Conservation (phyloP, 2,329 filamentous ascomycete genomes). For the Coniochaeta hoffmannii region DNA sequence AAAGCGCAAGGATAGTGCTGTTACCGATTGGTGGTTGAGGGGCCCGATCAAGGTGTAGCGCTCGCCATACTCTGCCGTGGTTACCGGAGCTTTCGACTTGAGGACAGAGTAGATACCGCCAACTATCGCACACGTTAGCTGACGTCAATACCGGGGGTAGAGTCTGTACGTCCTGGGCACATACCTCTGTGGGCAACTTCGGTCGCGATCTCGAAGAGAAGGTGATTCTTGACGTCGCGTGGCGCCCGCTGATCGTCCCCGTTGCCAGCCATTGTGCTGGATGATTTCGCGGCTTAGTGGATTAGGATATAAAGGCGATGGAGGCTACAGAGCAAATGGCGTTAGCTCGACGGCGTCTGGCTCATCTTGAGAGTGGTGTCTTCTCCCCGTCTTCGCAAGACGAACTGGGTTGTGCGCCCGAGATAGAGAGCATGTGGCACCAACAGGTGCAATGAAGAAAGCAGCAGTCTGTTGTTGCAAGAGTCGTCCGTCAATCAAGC, state of each 20-base stretch:
- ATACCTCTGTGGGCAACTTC: slow-evolving; percentile 94
- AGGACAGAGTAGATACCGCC: slow-evolving; percentile 98
- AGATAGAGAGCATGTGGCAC: neutral
- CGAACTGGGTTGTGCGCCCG: neutral
- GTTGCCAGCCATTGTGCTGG: slow-evolving; percentile 35
- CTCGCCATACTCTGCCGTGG: slow-evolving; percentile 96
- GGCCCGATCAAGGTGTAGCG: slow-evolving; percentile 93
- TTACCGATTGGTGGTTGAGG: slow-evolving; percentile 80
- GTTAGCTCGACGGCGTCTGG: neutral
- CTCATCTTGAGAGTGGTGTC: neutral
- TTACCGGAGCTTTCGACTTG: slow-evolving; percentile 97
- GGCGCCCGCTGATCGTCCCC: slow-evolving; percentile 28
- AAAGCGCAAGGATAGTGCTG: slow-evolving; percentile 7
- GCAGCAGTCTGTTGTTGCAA: neutral
- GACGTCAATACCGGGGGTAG: neutral
- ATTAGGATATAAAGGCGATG: neutral
- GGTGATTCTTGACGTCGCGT: slow-evolving; percentile 85
- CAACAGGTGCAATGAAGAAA: neutral
- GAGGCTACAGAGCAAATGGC: neutral
- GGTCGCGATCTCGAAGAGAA: slow-evolving; percentile 93
- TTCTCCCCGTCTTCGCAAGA: neutral
- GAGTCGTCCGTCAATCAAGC: neutral
- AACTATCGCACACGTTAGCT: slow-evolving; percentile 45
- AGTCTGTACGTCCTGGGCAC: slow-evolving; percentile 16
- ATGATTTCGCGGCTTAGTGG: neutral